Conservation (phyloP, 257 asterid species). For the Avicennia marina region DNA sequence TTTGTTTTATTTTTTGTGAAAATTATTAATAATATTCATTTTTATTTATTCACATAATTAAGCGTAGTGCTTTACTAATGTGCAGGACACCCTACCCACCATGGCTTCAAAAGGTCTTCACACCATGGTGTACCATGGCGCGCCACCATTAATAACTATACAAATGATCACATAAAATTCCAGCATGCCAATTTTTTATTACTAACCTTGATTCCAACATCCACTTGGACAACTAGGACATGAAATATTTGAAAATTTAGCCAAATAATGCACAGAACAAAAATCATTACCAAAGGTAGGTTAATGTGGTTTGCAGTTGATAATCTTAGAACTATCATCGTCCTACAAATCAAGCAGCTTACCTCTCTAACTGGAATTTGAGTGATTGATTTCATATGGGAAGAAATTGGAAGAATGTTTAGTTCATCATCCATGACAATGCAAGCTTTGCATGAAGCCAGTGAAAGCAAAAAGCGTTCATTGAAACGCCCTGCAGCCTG, state of each 20-base stretch:
- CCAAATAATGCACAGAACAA: background rate
- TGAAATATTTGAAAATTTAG: conserved; percentile 5
- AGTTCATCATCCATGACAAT: conserved; percentile 96
- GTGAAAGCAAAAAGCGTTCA: conserved; percentile 91
- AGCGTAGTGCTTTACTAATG: too few species aligned
- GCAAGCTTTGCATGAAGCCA: conserved; percentile 87
- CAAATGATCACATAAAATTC: too few species aligned
- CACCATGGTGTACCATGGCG: too few species aligned
- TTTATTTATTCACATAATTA: too few species aligned
- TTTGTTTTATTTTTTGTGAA: too few species aligned
- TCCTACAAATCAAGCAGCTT: conserved; percentile 15
- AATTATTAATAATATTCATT: too few species aligned
- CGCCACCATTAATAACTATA: too few species aligned
- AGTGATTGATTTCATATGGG: conserved; percentile 78
- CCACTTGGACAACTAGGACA: background rate
- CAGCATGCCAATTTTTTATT: too few species aligned
- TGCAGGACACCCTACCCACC: too few species aligned
- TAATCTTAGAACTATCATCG: background rate
- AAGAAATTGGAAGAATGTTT: conserved; percentile 86
- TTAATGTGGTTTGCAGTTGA: background rate
- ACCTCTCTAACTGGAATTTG: conserved; percentile 64
- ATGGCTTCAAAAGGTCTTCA: too few species aligned
- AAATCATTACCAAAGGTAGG: background rate
- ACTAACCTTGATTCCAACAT: too few species aligned
- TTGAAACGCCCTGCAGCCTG: conserved; percentile 82